Percentiles rank a stretch among this genome's conserved stretches.
These are phyloP conservation scores for Populus ilicifolia DNA, from an alignment of 345 rosid species.

Conservation along the genomic window DNA sequence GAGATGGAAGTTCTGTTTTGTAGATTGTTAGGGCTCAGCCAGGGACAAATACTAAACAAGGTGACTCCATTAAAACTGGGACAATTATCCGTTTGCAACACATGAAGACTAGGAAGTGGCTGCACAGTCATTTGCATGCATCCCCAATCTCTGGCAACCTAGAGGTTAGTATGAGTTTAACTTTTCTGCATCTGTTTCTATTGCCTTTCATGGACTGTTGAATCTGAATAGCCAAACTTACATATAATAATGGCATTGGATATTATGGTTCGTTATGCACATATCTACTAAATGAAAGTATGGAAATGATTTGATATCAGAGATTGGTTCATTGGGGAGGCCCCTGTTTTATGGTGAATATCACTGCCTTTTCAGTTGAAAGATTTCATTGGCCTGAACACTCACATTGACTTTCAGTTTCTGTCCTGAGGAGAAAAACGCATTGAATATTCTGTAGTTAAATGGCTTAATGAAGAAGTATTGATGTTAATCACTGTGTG, in stretches of 20 bases:
- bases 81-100: conserved; percentile 78
- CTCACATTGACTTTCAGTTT: not conserved
- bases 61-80: conserved; percentile 65
- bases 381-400: not conserved
- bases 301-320: not conserved
- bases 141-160: conserved; percentile 95
- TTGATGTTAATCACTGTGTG: not conserved
- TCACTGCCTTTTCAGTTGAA: not conserved
- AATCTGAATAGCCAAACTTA: not conserved
- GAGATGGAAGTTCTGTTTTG: not conserved
- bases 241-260: not conserved
- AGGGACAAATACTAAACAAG: conserved; percentile 66
- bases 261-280: not conserved
- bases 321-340: not conserved
- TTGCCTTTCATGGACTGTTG: not conserved
- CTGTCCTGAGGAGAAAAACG: not conserved
- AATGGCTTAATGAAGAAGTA: not conserved
- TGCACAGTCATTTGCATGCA: conserved; percentile 91
- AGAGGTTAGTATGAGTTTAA: conserved; percentile 52
- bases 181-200: not conserved
- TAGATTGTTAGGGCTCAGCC: conserved; percentile 75
- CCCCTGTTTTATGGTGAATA: not conserved
- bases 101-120: conserved; percentile 90
- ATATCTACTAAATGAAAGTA: not conserved
- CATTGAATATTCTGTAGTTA: not conserved